Percentiles rank a stretch among this genome's conserved stretches.
These are phyloP conservation scores for Afroboletus lepidellus DNA, from an alignment of 1,284 basidiomycete genomes.

Conservation along the genomic window DNA sequence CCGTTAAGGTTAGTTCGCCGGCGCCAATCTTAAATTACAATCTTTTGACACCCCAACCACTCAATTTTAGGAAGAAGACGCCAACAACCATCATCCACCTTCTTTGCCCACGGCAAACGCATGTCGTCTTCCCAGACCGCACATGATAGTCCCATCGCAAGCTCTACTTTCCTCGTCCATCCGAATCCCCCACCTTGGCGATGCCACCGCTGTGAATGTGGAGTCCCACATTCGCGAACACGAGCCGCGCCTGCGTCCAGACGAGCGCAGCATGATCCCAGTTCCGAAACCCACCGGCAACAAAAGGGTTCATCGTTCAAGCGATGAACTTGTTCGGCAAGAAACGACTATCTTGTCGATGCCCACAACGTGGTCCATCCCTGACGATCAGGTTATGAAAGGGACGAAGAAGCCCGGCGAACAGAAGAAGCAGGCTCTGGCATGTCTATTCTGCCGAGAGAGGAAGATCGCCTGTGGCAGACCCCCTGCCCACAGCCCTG, in stretches of 20 bases:
- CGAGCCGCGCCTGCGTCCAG: slow-evolving; percentile 24
- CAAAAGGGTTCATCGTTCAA: slow-evolving; percentile 33
- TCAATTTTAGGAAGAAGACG: slow-evolving; percentile 32
- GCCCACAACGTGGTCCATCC: slow-evolving; percentile 35
- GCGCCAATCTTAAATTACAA: slow-evolving; percentile 33
- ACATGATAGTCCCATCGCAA: slow-evolving; percentile 27
- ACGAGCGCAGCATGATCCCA: slow-evolving; percentile 25
- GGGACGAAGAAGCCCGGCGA: slow-evolving; percentile 36
- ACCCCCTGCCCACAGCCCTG: slow-evolving; percentile 33
- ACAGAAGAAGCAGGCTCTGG: slow-evolving; percentile 40
- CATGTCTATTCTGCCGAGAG: slow-evolving; percentile 40
- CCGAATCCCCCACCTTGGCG: slow-evolving; percentile 19
- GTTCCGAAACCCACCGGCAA: slow-evolving; percentile 24
- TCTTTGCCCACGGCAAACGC: slow-evolving; percentile 20
- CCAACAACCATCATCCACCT: slow-evolving; percentile 19
- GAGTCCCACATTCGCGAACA: slow-evolving; percentile 20
- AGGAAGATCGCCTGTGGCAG: slow-evolving; percentile 41
- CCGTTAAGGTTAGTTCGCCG: slow-evolving; percentile 32
- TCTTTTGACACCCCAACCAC: slow-evolving; percentile 23
- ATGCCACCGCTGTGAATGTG: slow-evolving; percentile 7
- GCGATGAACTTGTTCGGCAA: slow-evolving; percentile 33
- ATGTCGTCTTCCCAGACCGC: slow-evolving; percentile 26
- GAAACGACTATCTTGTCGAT: slow-evolving; percentile 27
- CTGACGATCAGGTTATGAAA: slow-evolving; percentile 36
- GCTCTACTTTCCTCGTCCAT: slow-evolving; percentile 12